Evolutionary conservation across 768 basidiomycete species (phyloP), one percentile per base, ranked within the genome.

Genomic region (Exidia glandulosa): DNA sequence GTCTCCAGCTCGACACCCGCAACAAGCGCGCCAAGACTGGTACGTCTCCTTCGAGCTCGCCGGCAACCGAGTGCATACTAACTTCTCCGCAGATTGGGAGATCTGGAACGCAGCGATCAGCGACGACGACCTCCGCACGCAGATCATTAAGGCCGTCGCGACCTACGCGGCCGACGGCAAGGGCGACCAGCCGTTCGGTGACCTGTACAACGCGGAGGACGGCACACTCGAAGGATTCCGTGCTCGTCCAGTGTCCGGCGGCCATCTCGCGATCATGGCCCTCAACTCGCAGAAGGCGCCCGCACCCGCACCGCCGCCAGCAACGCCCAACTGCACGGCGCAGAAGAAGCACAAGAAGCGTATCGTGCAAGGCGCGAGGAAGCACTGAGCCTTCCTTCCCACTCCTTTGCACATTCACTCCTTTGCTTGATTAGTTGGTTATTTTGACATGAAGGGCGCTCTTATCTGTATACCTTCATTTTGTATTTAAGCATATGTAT

Each of bases 161-260:
- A 74, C 76, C 57, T 84, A 77, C 67, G 77, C 76, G 25, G 72
- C 79, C 0, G 72, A 77, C 57, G 80, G 79, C 14, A 62, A 72
- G 45, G 80, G 75, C 71, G 74, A 62, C 68, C 75, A 33, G 33
- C 60, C 61, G 32, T 45, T 77, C 6, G 71, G 72, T 0, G 81
- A 83, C 65, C 79, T 79, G 79, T 82, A 83, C 66, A 79, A 83
- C 64, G 81, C 81, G 0, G 72, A 71, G 5, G 73, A 78, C 61
- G 83, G 81, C 9, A 58, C 67, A 3, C 71, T 76, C 14, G 71
- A 78, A 55, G 76, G 76, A 3, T 83, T 83, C 75, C 73, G 76
- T 45, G 81, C 81, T 4, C 74, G 82, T 7, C 81, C 82, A 3
- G 59, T 60, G 13, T 54, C 48, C 33, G 59, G 59, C 31, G 59